Base-by-base conservation (phyloP, 2,329 filamentous ascomycete genomes). In the Claviceps citrina region DNA sequence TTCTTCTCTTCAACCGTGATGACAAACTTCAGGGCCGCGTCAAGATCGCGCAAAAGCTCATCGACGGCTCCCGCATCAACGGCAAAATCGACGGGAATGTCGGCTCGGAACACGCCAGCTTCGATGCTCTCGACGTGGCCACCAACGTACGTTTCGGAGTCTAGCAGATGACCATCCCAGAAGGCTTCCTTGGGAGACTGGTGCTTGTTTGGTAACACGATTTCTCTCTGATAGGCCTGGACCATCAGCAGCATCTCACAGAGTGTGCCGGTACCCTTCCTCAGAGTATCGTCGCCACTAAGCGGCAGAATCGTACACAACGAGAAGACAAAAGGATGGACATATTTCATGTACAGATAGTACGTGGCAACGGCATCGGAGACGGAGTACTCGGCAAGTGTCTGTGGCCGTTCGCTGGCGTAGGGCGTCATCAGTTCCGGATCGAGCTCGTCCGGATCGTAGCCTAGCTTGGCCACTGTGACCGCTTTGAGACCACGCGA, bases 161-260 rank as follows among this genome's bases (percentile, higher is more conserved):
- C 91, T 8, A 98, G 72, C 20, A 98, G 63, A 63, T 98, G 93
- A 0, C 91, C 91, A 44, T 98, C 87, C 78, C 87, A 98, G 57
- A 98, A 98, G 0, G 87, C 71, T 59, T 98, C 91, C 48, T 84
- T 83, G 0, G 86, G 83, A 19, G 87, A 78, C 46, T 87, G 76
- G 56, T 98, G 89, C 61, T 98, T 98, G 63, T 98, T 98, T 0
- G 91, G 91, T 25, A 98, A 65, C 4, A 96, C 78, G 49, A 98
- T 98, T 42, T 81, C 78, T 53, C 89, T 81, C 52, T 93, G 70
- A 53, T 94, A 98, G 13, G 91, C 91, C 63, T 98, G 84, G 34
- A 98, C 91, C 91, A 98, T 98, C 54, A 98, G 71, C 57, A 98
- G 66, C 91, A 98, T 98, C 64, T 98, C 91, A 59, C 91, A 98